Base-by-base conservation (phyloP, 352 stramenopile genomes). In the Pythium guiyangense region DNA sequence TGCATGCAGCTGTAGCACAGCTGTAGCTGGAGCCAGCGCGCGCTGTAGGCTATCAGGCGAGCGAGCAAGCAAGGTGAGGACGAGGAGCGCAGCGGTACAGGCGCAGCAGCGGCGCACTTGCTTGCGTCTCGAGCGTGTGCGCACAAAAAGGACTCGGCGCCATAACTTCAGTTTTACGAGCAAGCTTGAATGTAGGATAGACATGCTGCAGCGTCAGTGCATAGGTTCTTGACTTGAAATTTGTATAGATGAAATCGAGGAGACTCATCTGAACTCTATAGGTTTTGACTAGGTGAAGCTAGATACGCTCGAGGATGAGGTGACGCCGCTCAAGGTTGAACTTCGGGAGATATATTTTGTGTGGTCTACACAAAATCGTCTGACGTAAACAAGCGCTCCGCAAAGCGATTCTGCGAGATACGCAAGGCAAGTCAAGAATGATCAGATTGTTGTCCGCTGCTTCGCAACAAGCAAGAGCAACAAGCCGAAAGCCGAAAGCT, bases 81-180 rank as follows among this genome's bases (percentile, higher is more conserved):
- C 31, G 31, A 37, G 31, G 29, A 34, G 31, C 10, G 31, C 6
- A 37, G 8, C 4, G 31, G 6, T 6, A 37, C 31, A 37, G 31
- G 31, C 31, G 31, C 31, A 37, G 5, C 31, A 37, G 31, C 31
- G 12, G 31, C 31, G 5, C 31, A 14, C 31, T 37, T 37, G 47
- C 49, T 63, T 63, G 57, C 57, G 57, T 54, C 50, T 63, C 49
- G 29, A 58, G 48, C 59, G 57, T 35, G 42, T 50, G 43, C 14
- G 2, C 12, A 10, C 45, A 62, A 37, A 37, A 37, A 37, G 31
- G 31, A 37, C 31, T 37, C 31, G 29, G 5, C 9, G 31, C 6
- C 31, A 37, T 10, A 37, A 62, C 29, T 62, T 62, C 57, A 62
- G 57, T 22, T 62, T 62, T 50, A 12, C 29, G 31, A 8, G 5